Conservation (phyloP, 495 filamentous ascomycete genomes). For the Annulohypoxylon maeteangense region DNA sequence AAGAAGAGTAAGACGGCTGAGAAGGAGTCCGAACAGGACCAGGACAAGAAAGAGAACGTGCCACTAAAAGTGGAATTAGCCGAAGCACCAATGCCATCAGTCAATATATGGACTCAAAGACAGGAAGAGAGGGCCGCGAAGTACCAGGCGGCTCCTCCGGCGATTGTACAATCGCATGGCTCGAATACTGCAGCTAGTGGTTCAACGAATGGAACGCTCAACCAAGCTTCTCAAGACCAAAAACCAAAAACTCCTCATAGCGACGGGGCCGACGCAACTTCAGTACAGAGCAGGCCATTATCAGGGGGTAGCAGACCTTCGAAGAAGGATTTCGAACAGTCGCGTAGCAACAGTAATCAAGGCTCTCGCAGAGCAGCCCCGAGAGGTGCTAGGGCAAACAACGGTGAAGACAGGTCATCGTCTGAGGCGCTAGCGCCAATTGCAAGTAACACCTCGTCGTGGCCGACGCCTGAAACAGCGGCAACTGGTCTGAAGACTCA, state of each 20-base stretch:
- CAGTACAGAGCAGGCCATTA: constrained; percentile 19
- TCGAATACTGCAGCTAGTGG: background rate
- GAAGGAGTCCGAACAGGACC: constrained; percentile 55
- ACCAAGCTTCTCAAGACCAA: constrained; percentile 9
- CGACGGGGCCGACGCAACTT: constrained; percentile 24
- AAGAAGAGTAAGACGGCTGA: constrained; percentile 60
- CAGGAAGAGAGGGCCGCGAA: constrained; percentile 76
- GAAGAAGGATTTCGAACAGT: constrained; percentile 63
- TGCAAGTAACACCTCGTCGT: constrained; percentile 78
- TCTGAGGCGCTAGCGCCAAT: constrained; percentile 62
- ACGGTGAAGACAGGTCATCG: constrained; percentile 54
- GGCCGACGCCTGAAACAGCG: constrained; percentile 90
- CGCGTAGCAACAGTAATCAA: constrained; percentile 56
- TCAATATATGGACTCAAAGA: constrained; percentile 87
- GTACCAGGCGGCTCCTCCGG: constrained; percentile 60
- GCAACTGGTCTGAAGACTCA: constrained; percentile 62
- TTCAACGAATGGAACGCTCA: constrained; percentile 7
- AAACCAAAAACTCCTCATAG: constrained; percentile 40
- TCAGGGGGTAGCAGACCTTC: constrained; percentile 56
- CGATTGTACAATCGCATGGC: constrained; percentile 14
- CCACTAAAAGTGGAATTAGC: constrained; percentile 71
- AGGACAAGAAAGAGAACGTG: constrained; percentile 60
- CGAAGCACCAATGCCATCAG: constrained; percentile 80
- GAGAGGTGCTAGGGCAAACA: constrained; percentile 59
- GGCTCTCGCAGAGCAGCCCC: constrained; percentile 55